Conservation (phyloP, 371 early-diverging fungal species). For the Mortierella polycephala region DNA sequence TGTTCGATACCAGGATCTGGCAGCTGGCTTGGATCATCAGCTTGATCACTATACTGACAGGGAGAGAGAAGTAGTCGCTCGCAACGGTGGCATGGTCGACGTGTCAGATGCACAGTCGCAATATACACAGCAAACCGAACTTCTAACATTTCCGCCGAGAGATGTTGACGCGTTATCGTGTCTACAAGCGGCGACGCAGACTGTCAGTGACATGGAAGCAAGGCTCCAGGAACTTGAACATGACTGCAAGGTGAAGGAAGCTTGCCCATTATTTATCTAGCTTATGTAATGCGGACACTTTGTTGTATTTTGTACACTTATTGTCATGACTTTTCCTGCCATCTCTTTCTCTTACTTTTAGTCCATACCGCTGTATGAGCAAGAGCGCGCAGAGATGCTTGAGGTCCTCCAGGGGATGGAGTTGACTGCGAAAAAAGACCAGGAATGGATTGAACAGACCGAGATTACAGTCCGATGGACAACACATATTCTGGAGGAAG, state of each 20-base stretch:
- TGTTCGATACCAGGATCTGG: background rate
- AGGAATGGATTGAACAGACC: conserved; percentile 24
- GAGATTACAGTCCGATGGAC: conserved; percentile 24
- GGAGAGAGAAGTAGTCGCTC: too few relatives aligned
- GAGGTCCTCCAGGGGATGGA: conserved; percentile 35
- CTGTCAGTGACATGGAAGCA: conserved; percentile 22
- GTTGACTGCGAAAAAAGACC: conserved; percentile 15
- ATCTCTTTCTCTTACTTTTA: conserved; percentile 1
- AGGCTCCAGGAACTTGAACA: conserved; percentile 39
- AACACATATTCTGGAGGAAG: conserved; percentile 20
- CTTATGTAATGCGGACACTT: background rate
- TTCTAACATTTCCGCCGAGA: background rate
- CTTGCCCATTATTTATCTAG: background rate
- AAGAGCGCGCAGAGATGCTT: conserved; percentile 25
- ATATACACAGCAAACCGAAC: background rate
- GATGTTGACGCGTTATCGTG: conserved; percentile 21
- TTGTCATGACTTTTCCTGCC: background rate
- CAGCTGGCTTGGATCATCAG: too few relatives aligned
- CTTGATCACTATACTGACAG: too few relatives aligned
- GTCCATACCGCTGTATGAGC: conserved; percentile 36
- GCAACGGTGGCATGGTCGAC: too few relatives aligned
- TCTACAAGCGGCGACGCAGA: conserved; percentile 35
- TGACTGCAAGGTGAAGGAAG: conserved; percentile 31
- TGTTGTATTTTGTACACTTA: background rate
- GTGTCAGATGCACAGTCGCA: too few relatives aligned